Conservation (phyloP, 441 rosid species). For the Jatropha podagrica region DNA sequence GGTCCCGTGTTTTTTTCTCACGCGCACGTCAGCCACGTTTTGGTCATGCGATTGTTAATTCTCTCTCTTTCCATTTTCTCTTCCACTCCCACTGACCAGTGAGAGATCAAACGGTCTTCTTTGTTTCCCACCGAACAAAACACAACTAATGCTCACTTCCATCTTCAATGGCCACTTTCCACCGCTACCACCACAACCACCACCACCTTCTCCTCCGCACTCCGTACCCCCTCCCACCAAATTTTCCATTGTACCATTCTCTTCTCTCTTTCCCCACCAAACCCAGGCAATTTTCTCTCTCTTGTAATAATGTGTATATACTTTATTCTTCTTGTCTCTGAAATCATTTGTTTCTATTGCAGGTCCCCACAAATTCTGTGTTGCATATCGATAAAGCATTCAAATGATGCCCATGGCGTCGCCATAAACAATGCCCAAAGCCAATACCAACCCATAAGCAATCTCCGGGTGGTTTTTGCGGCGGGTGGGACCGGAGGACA, state of each 20-base stretch:
- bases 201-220: conserved; percentile 22
- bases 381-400: conserved; percentile 40
- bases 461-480: conserved; percentile 55
- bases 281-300: conserved; percentile 7
- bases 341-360: not conserved
- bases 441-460: conserved; percentile 10
- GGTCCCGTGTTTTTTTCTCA: too few species aligned
- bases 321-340: not conserved
- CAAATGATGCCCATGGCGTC: conserved; percentile 17
- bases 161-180: conserved; percentile 42
- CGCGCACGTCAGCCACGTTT: too few species aligned
- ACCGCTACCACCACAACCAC: conserved; percentile 15
- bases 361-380: conserved; percentile 26
- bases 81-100: not conserved
- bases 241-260: not conserved
- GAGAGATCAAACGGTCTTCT: too few species aligned
- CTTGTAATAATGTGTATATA: too few species aligned
- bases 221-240: not conserved
- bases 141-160: not conserved
- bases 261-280: conserved; percentile 17
- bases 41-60: too few species aligned
- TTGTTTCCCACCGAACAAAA: too few species aligned
- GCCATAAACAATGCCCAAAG: not conserved
- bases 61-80: too few species aligned
- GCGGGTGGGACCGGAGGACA: conserved; percentile 90